Base-by-base conservation (phyloP, 352 stramenopile species). In the Ophiocytium majus region DNA sequence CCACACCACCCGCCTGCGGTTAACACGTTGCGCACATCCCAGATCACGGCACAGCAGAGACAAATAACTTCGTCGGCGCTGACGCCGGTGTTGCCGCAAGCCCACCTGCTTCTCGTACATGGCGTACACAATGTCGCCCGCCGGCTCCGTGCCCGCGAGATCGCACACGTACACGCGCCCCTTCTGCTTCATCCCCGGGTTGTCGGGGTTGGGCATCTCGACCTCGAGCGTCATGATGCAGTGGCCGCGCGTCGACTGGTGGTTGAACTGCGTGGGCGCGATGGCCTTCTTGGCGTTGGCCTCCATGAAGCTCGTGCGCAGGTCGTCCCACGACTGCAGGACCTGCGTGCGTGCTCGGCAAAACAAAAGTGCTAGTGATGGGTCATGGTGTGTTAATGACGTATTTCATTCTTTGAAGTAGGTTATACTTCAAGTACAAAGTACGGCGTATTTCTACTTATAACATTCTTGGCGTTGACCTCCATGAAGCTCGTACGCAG, bases 181-280 rank as follows among this genome's bases (percentile, higher is more conserved):
- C 92, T 78, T 96, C 92, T 76, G 93, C 91, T 66, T 97, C 79
- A 85, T 85, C 34, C 43, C 80, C 9, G 85, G 43, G 57, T 86
- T 82, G 76, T 83, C 92, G 0, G 94, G 94, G 83, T 98, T 92
- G 9, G 94, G 95, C 85, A 96, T 97, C 88, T 97, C 94, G 14
- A 98, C 94, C 87, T 97, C 94, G 14, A 98, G 92, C 32, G 94
- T 97, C 94, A 98, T 97, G 90, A 98, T 98, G 87, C 95, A 98
- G 89, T 98, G 95, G 1, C 95, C 95, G 57, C 94, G 92, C 10
- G 95, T 98, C 14, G 92, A 96, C 86, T 97, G 94, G 89, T 97
- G 94, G 83, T 98, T 98, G 87, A 98, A 98, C 86, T 98, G 94
- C 28, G 93, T 97, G 14, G 85, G 85, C 49, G 85, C 76, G 76